phyloP scores from a whole-genome alignment of 768 basidiomycete genomes.

The Lactifluus subvellereus region DNA sequence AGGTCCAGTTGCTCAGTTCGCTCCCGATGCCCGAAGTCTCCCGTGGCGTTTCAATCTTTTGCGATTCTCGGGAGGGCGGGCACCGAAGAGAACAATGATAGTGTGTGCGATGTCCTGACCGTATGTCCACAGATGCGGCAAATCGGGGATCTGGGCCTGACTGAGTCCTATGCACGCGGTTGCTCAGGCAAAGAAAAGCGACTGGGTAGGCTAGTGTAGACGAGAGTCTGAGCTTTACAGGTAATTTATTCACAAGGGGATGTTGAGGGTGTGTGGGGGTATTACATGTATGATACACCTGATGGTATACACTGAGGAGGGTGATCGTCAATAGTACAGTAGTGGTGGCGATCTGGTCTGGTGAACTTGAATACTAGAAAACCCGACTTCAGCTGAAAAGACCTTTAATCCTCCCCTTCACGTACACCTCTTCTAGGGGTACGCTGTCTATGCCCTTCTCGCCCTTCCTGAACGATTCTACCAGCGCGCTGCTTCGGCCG shows the following conservation, averaged over 20 bases:
- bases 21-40: background rate
- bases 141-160: no score
- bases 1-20: background rate
- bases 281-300: background rate
- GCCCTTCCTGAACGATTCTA: conserved; percentile 47
- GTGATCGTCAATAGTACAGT: background rate
- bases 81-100: background rate
- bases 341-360: no score
- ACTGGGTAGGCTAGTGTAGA: no score
- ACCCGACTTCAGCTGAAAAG: conserved; percentile 8
- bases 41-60: background rate
- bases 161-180: no score
- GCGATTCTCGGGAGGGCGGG: background rate
- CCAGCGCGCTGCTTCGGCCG: conserved; percentile 67
- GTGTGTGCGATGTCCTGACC: background rate
- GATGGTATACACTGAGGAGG: background rate
- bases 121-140: no score
- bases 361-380: no score
- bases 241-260: no score
- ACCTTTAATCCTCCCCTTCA: conserved; percentile 32
- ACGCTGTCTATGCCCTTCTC: conserved; percentile 30
- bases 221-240: no score
- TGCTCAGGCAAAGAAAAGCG: no score
- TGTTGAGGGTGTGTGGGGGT: background rate
- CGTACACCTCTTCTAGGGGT: conserved; percentile 28